A percentile compares a stretch with the other conserved stretches of the same genome.
Conservation (phyloP, 169 alveolate species). For the Eimeria falciformis region DNA sequence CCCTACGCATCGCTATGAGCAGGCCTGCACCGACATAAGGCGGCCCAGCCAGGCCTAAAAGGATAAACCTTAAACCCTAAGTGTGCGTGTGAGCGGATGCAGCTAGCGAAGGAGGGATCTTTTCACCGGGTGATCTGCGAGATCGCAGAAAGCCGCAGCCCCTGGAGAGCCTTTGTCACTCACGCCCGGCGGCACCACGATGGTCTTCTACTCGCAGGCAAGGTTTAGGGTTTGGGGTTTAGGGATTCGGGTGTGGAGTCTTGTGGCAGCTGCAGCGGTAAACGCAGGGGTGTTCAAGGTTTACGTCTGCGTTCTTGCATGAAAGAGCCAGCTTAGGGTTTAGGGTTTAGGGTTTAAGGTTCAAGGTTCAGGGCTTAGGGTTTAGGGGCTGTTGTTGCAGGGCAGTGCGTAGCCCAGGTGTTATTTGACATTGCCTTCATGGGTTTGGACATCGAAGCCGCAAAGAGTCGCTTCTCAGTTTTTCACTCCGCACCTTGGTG, state of each 20-base stretch:
- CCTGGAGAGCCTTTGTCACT: slow-evolving; percentile 2
- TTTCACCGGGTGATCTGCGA: slow-evolving; percentile 57
- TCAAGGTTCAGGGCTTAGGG: neutral
- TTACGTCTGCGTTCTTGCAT: neutral
- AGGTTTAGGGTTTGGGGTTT: neutral
- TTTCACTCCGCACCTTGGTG: slow-evolving; percentile 66
- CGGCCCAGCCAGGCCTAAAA: too few relatives aligned
- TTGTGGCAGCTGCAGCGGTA: neutral
- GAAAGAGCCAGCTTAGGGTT: neutral
- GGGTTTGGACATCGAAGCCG: slow-evolving; percentile 36
- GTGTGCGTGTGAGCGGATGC: neutral
- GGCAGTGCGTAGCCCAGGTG: slow-evolving; percentile 47
- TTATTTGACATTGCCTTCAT: slow-evolving; percentile 26
- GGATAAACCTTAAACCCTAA: too few relatives aligned
- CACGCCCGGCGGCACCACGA: slow-evolving; percentile 70
- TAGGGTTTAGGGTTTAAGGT: neutral
- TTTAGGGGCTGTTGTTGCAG: slow-evolving; percentile 49
- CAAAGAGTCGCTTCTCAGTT: neutral
- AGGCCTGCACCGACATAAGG: too few relatives aligned
- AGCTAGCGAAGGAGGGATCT: slow-evolving; percentile 49
- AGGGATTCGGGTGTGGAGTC: neutral
- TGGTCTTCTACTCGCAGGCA: slow-evolving; percentile 50
- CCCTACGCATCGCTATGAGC: too few relatives aligned
- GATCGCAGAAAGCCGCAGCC: slow-evolving; percentile 23
- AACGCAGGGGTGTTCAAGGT: neutral